Percentiles rank a stretch among this genome's conserved stretches.
These are phyloP conservation scores for Candida freyschussii DNA, from an alignment of 1,139 yeast genomes.

Conservation along the genomic window DNA sequence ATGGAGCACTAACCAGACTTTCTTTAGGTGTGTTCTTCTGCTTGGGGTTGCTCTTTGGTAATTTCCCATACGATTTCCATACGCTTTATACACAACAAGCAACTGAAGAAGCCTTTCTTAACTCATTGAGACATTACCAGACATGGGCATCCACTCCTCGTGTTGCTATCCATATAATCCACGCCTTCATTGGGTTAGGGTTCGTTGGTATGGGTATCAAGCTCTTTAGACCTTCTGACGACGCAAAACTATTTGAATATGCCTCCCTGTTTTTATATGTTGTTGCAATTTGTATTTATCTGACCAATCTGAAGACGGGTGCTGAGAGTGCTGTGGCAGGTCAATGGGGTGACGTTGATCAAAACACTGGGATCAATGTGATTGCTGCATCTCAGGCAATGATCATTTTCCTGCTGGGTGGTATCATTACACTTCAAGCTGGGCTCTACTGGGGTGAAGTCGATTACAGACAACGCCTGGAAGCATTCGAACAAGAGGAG, in stretches of 20 bases:
- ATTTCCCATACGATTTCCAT: slow-evolving; percentile 75
- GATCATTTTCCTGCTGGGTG: slow-evolving; percentile 64
- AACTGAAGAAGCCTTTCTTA: slow-evolving; percentile 48
- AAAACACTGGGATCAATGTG: slow-evolving; percentile 80
- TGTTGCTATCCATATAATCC: slow-evolving; percentile 55
- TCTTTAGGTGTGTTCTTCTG: slow-evolving; percentile 51
- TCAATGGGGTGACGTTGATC: slow-evolving; percentile 92
- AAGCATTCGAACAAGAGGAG: slow-evolving; percentile 43
- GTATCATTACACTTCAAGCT: slow-evolving; percentile 76
- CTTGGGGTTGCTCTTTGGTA: slow-evolving; percentile 72
- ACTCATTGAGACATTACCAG: slow-evolving; percentile 68
- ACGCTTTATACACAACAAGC: slow-evolving; percentile 64
- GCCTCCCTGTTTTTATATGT: slow-evolving; percentile 72
- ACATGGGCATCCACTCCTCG: slow-evolving; percentile 64
- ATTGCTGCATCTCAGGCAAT: slow-evolving; percentile 87
- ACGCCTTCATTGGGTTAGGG: slow-evolving; percentile 56
- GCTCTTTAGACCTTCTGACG: slow-evolving; percentile 80
- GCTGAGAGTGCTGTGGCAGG: slow-evolving; percentile 63
- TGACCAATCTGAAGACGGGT: slow-evolving; percentile 85
- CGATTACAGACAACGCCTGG: slow-evolving; percentile 58
- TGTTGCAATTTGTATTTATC: slow-evolving; percentile 68
- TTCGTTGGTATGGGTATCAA: slow-evolving; percentile 70
- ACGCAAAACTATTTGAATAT: slow-evolving; percentile 83
- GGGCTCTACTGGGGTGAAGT: slow-evolving; percentile 89
- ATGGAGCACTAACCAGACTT: slow-evolving; percentile 4